These are phyloP conservation scores for Trichoderma gracile DNA, from an alignment of 2,329 filamentous ascomycete genomes.

Conservation along the genomic window DNA sequence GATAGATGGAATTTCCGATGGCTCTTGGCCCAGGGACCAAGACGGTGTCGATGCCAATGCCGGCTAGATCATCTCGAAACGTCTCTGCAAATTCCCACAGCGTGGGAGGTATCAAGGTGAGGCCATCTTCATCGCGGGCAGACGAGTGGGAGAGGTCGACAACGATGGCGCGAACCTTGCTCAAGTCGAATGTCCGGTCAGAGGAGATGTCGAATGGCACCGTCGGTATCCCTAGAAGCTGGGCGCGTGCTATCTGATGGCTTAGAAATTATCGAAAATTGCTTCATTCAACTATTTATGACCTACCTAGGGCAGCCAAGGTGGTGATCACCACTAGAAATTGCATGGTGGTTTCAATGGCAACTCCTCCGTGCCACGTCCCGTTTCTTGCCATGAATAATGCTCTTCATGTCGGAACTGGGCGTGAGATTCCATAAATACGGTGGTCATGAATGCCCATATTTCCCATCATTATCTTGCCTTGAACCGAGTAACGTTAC, in stretches of 20 bases:
- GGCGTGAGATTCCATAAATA: slow-evolving; percentile 5
- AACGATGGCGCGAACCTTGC: slow-evolving; percentile 18
- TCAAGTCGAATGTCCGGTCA: slow-evolving; percentile 15
- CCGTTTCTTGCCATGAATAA: neutral
- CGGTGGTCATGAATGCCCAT: neutral
- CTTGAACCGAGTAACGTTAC: slow-evolving; percentile 18
- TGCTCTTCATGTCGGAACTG: neutral
- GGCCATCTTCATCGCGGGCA: slow-evolving; percentile 21
- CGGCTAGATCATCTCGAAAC: slow-evolving; percentile 20
- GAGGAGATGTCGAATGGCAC: slow-evolving; percentile 23
- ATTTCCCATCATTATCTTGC: neutral
- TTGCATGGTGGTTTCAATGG: slow-evolving; percentile 7
- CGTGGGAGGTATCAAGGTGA: slow-evolving; percentile 24
- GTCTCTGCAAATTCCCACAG: slow-evolving; percentile 26
- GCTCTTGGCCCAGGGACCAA: neutral
- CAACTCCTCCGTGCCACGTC: neutral
- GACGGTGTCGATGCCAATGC: slow-evolving; percentile 23
- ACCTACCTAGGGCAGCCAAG: slow-evolving; percentile 13
- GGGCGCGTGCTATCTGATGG: neutral
- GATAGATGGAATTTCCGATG: slow-evolving; percentile 41
- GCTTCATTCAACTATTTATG: neutral
- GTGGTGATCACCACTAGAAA: slow-evolving; percentile 2
- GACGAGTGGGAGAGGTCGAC: slow-evolving; percentile 17
- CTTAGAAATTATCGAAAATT: neutral
- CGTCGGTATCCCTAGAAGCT: slow-evolving; percentile 26